These are phyloP conservation scores for Cadophora gregata DNA, from an alignment of 2,329 filamentous ascomycete species.

Conservation along the genomic window DNA sequence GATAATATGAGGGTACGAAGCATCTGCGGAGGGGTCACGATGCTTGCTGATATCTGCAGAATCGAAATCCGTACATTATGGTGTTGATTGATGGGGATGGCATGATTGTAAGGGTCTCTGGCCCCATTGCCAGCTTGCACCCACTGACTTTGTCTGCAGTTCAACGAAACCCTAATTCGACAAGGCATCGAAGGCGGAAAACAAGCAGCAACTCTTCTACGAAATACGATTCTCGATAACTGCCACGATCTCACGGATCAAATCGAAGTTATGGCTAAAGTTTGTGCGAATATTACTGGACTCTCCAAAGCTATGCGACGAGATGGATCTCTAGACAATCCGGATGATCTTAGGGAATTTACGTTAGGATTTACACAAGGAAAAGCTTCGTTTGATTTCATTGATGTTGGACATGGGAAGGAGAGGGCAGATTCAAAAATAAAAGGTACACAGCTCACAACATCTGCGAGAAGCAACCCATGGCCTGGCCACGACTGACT, in stretches of 20 bases:
- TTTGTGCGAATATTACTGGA: slow-evolving; percentile 60
- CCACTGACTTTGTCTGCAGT: slow-evolving; percentile 50
- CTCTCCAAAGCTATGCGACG: slow-evolving; percentile 57
- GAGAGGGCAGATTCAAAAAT: slow-evolving; percentile 66
- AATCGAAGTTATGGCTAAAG: slow-evolving; percentile 60
- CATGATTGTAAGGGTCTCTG: slow-evolving; percentile 55
- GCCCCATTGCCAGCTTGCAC: slow-evolving; percentile 28
- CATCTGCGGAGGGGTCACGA: neutral
- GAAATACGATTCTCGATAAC: slow-evolving; percentile 54
- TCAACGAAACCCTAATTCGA: slow-evolving; percentile 59
- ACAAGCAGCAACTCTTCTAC: slow-evolving; percentile 52
- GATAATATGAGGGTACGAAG: slow-evolving; percentile 54
- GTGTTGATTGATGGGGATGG: slow-evolving; percentile 69
- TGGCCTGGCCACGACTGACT: slow-evolving; percentile 25
- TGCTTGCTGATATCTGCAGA: slow-evolving; percentile 35
- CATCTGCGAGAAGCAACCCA: neutral
- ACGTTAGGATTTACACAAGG: slow-evolving; percentile 64
- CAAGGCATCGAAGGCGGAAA: slow-evolving; percentile 55
- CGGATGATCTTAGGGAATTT: slow-evolving; percentile 60
- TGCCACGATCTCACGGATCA: slow-evolving; percentile 53
- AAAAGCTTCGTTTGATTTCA: slow-evolving; percentile 65
- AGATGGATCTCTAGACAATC: slow-evolving; percentile 53
- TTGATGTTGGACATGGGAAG: slow-evolving; percentile 65
- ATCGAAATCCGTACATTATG: slow-evolving; percentile 62
- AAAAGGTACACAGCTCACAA: slow-evolving; percentile 54